phyloP scores from a whole-genome alignment of 495 filamentous ascomycete genomes.

The Lepraria neglecta region DNA sequence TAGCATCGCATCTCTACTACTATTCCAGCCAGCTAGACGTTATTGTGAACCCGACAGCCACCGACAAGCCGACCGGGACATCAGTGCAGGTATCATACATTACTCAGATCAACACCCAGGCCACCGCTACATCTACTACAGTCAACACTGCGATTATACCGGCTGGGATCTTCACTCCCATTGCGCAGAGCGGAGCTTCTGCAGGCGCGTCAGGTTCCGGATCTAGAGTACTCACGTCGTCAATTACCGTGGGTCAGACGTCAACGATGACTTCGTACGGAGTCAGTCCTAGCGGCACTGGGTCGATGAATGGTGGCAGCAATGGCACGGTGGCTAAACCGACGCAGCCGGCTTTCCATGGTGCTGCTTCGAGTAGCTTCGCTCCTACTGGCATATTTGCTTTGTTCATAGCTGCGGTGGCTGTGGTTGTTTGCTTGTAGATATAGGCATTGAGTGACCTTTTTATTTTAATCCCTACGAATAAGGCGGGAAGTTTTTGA shows the following conservation, averaged over 20 bases:
- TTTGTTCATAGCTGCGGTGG: background rate
- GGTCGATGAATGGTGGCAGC: background rate
- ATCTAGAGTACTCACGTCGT: background rate
- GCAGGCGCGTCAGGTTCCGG: background rate
- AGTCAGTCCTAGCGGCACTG: background rate
- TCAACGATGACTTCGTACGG: background rate
- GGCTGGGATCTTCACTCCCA: conserved; percentile 5
- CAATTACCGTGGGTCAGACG: conserved; percentile 4
- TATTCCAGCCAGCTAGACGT: background rate
- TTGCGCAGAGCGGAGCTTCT: background rate
- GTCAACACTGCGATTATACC: background rate
- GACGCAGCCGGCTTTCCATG: background rate
- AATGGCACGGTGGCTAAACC: background rate
- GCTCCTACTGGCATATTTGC: background rate
- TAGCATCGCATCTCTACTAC: background rate
- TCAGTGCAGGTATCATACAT: too few species aligned
- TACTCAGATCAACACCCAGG: too few species aligned
- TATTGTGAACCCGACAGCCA: background rate
- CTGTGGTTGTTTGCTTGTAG: background rate
- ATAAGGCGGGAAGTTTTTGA: too few species aligned
- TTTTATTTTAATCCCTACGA: too few species aligned
- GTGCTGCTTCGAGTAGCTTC: background rate
- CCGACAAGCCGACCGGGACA: background rate
- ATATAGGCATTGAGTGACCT: too few species aligned
- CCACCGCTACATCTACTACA: background rate